Base-by-base conservation (phyloP, 257 asterid species). In the Forsythia viridissima region DNA sequence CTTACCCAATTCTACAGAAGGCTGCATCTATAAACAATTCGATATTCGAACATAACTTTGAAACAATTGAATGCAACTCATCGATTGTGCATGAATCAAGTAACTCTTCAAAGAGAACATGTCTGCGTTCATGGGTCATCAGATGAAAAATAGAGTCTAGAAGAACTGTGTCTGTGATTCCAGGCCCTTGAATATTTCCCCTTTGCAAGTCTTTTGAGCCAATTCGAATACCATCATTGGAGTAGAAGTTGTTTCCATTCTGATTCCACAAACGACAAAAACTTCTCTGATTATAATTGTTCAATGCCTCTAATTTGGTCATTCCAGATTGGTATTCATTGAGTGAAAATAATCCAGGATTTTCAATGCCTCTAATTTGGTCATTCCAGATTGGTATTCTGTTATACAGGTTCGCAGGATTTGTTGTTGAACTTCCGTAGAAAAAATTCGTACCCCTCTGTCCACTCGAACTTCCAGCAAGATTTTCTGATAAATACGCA, bases 1-100 rank as follows among this genome's bases (percentile, higher is more conserved):
- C 57, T 39, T 71, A 86, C 90, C 91, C 91, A 52, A 20, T 42
- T 61, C 5, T 34, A 65, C 38, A 43, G 81, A 79, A 83, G 34
- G 85, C 85, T 21, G 87, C 81, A 3, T 16, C 0, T 8, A 75
- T 30, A 57, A 87, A 75, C 38, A n/a, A 20, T 2, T 59, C 40
- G 1, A 6, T 1, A 36, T 11, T 3, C 1, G 46, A 41, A 15
- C 68, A 21, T 43, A 81, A 3, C 24, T 57, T 74, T 10, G 4
- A 67, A 5, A 85, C 65, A 4, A 87, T 55, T 3, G 18, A 40
- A 24, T 76, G 24, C 80, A 84, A 30, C 36, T 74, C 83, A 4
- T 41, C 15, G n/a, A 34, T 75, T 0, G 24, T 11, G 74, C 87
- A 80, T 1, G 42, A 72, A 1, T 81, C 73, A 15, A 86, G 8